Base-by-base conservation (phyloP, 306 rosid species). In the Dalbergia oliveri region DNA sequence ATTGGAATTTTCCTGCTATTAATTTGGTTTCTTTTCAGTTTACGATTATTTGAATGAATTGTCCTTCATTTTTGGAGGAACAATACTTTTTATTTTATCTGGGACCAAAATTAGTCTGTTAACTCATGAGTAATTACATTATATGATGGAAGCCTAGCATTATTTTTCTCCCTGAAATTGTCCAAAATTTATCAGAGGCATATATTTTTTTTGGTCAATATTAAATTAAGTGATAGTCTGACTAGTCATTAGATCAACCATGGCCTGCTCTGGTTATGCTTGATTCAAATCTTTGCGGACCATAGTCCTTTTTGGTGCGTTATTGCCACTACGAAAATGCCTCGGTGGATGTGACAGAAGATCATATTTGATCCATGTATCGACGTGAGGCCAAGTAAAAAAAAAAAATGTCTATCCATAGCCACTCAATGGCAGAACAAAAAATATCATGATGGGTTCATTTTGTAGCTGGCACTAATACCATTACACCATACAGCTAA, bases 1-100 rank as follows among this genome's bases (percentile, higher is more conserved):
- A 10, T 47, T 47, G 53, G 53, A 47, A 13, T 47, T 47, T 43
- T 47, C 4, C 14, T 47, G 14, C 10, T 12, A 47, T 12, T 47
- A 47, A 13, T 47, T 73, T 57, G 67, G 31, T 37, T 57, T 43
- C 14, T 34, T 56, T 72, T 69, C 45, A 44, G 26, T 63, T 63
- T 11, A 21, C 62, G 18, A 11, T 57, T 19, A 57, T 0, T 18
- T 57, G 33, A 19, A 57, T 57, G 31, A 57, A 26, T 57, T 16
- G 13, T 19, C 9, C 64, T 58, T 58, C 35, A 58, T 58, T 23
- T 58, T 21, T 58, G 35, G 41, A 37, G 41, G 41, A 6, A 37
- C 41, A 37, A 4, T 37, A 4, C 4, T 26, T 58, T 10, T 47
- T 10, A 8, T 47, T 11, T 47, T 0, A 47, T 10, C 14, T 47